Conservation (phyloP, 106 monocot genomes). For the Dioscorea dumetorum region DNA sequence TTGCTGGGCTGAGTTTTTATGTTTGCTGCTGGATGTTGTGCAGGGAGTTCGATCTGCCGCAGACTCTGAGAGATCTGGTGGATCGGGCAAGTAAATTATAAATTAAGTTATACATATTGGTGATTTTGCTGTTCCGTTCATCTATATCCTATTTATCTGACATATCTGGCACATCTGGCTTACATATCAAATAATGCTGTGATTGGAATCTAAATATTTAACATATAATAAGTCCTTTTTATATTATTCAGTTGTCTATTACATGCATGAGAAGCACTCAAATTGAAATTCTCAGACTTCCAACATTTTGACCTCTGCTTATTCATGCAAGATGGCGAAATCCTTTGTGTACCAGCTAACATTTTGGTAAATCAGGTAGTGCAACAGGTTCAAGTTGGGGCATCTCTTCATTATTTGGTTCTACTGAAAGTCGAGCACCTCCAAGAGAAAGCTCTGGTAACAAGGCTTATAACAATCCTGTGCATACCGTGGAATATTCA, state of each 20-base stretch:
- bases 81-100: conserved; percentile 35
- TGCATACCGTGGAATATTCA: conserved; percentile 46
- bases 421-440: conserved; percentile 51
- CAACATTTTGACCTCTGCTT: too few species aligned
- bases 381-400: conserved; percentile 64
- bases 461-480: conserved; percentile 28
- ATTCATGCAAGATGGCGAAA: background rate
- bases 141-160: too few species aligned
- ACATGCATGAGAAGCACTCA: too few species aligned
- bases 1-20: background rate
- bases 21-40: background rate
- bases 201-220: too few species aligned
- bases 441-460: conserved; percentile 36
- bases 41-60: conserved; percentile 46
- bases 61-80: conserved; percentile 56
- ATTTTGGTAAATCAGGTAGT: conserved; percentile 30
- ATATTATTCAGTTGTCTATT: too few species aligned
- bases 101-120: too few species aligned
- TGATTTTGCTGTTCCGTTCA: too few species aligned
- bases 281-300: too few species aligned
- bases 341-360: background rate
- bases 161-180: too few species aligned
- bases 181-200: too few species aligned
- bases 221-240: too few species aligned
- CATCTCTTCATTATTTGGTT: conserved; percentile 79